These are phyloP conservation scores for Colletotrichum caudatum DNA, from an alignment of 2,329 filamentous ascomycete genomes.

Conservation along the genomic window DNA sequence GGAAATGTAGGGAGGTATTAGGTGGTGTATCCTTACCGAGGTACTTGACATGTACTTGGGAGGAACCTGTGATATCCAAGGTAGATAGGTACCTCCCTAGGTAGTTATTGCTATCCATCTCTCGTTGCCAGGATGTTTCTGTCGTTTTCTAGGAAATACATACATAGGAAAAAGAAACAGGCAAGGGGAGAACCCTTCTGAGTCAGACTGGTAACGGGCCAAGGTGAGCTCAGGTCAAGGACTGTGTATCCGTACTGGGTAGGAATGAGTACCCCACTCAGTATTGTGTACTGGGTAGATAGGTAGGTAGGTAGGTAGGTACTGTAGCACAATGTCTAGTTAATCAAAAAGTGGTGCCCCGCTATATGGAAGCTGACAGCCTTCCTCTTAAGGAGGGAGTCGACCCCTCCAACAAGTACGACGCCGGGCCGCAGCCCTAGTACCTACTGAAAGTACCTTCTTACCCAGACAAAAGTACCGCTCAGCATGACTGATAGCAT, in stretches of 20 bases:
- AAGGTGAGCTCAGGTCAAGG: neutral
- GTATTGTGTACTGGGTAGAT: neutral
- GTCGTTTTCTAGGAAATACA: neutral
- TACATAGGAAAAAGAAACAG: neutral
- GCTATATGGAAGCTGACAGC: conserved; percentile 24
- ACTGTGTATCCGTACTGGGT: neutral
- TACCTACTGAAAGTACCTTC: neutral
- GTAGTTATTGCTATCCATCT: neutral
- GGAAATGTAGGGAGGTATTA: neutral
- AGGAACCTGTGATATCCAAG: no score
- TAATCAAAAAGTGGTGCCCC: neutral
- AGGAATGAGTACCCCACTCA: neutral
- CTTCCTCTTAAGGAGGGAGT: neutral
- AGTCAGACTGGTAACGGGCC: conserved; percentile 14
- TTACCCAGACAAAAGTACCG: neutral
- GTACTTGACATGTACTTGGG: no score
- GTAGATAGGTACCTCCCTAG: neutral
- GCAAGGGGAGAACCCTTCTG: neutral
- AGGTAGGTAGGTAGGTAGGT: neutral
- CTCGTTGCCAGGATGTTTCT: neutral
- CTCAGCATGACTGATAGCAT: no score
- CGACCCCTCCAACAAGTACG: conserved; percentile 9
- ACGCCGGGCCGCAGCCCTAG: conserved; percentile 31
- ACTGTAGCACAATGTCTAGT: neutral
- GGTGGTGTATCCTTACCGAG: neutral